Evolutionary conservation across 2,329 filamentous ascomycete genomes (phyloP), one percentile per base, ranked within the genome.

Genomic region (Beauveria varroae): DNA sequence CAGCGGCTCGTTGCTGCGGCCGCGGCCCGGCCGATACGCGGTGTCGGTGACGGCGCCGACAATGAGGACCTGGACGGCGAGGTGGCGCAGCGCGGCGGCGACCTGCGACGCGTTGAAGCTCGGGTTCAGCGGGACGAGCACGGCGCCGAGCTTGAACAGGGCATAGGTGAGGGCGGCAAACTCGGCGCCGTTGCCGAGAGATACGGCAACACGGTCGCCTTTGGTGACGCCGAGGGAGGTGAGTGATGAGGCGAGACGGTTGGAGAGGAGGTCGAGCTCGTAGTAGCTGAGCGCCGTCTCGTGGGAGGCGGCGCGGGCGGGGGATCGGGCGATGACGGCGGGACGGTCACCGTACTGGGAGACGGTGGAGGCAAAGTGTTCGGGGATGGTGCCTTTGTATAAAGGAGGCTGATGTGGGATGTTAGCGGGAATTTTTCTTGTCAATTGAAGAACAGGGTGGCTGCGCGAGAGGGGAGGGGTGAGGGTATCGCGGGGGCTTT

Each of bases 61-160:
- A 63, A 99, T 81, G 53, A 98, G 80, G 66, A 95, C 83, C 54
- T 85, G 81, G 14, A 86, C 86, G 8, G 79, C 80, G 1, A 99
- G 82, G 68, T 96, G 93, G 9, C 81, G 81, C 30, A 98, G 78
- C 0, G 93, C 93, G 3, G 91, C 83, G 5, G 85, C 79, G 9
- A 98, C 86, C 76, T 98, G 95, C 5, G 78, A 73, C 3, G 85
- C 80, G 67, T 91, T 96, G 79, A 98, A 98, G 1, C 86, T 88
- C 22, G 93, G 93, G 72, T 99, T 98, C 26, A 98, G 76, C 0
- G 93, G 95, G n/a, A 96, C 93, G 64, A 98, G 79, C 56, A 98
- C 85, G 26, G 91, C 93, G n/a, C 95, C 95, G 10, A 98, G 82
- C 74, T 98, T 98, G 79, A 93, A 96, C 60, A 95, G 74, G 1